These are phyloP conservation scores for Candida verbasci DNA, from an alignment of 805 yeast species.

Conservation along the genomic window DNA sequence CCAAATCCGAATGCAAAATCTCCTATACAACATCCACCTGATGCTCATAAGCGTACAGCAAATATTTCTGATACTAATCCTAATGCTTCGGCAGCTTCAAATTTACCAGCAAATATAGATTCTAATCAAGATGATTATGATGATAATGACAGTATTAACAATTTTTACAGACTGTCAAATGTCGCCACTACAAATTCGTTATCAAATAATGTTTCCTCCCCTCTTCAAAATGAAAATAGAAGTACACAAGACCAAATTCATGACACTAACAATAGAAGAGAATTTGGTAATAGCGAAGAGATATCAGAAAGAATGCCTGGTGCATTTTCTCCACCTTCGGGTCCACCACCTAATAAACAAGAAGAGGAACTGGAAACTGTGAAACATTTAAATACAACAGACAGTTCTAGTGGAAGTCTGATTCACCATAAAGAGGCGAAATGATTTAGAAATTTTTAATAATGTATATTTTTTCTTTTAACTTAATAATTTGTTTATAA, in stretches of 20 bases:
- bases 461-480: too few species aligned
- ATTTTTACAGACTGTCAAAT: conserved; percentile 6
- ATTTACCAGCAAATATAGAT: not conserved
- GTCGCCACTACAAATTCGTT: conserved; percentile 1
- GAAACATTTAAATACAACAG: not conserved
- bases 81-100: conserved; percentile 1
- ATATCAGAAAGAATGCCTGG: conserved; percentile 2
- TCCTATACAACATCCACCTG: conserved; percentile 16
- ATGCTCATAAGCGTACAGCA: conserved; percentile 19
- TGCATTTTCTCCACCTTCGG: conserved; percentile 1
- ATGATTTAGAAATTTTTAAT: too few species aligned
- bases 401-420: not conserved
- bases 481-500: too few species aligned
- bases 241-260: not conserved
- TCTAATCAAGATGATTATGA: not conserved
- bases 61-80: not conserved
- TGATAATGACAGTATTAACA: conserved; percentile 6
- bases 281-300: not conserved
- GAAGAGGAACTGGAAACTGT: not conserved
- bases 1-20: conserved; percentile 28
- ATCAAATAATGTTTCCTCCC: too few species aligned
- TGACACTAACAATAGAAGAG: not conserved
- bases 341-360: not conserved
- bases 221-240: too few species aligned
- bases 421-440: not conserved